phyloP scores from a whole-genome alignment of 306 rosid genomes.

The Prunus salicina region DNA sequence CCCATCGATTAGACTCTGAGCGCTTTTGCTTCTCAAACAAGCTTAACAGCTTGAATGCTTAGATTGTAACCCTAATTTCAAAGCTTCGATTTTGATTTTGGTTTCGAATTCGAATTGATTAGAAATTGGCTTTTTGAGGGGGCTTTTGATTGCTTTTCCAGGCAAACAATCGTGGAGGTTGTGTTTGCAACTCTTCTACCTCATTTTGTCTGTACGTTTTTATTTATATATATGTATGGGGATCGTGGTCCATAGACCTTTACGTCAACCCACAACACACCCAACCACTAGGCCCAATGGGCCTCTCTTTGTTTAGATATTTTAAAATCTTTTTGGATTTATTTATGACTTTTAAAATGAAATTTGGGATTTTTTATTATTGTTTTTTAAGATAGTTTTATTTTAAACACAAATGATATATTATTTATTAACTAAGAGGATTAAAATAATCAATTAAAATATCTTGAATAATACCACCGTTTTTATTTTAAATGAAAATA shows the following conservation, averaged over 20 bases:
- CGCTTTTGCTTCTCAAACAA: background rate
- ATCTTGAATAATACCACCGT: no score
- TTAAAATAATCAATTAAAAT: no score
- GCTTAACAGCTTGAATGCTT: background rate
- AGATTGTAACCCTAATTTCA: background rate
- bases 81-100: background rate
- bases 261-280: background rate
- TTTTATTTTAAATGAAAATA: no score
- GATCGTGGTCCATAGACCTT: background rate
- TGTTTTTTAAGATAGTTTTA: no score
- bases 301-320: background rate
- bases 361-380: no score
- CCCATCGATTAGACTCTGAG: slow-evolving; percentile 54
- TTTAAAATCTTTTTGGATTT: background rate
- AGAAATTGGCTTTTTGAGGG: background rate
- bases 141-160: background rate
- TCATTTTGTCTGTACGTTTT: background rate
- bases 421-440: no score
- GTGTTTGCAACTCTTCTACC: background rate
- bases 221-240: background rate
- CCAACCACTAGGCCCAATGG: slow-evolving; percentile 3
- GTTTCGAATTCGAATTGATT: background rate
- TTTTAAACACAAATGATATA: no score
- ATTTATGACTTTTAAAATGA: no score
- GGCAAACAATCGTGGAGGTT: background rate